phyloP scores from a whole-genome alignment of 441 rosid genomes.

The Aquilaria agallochum region DNA sequence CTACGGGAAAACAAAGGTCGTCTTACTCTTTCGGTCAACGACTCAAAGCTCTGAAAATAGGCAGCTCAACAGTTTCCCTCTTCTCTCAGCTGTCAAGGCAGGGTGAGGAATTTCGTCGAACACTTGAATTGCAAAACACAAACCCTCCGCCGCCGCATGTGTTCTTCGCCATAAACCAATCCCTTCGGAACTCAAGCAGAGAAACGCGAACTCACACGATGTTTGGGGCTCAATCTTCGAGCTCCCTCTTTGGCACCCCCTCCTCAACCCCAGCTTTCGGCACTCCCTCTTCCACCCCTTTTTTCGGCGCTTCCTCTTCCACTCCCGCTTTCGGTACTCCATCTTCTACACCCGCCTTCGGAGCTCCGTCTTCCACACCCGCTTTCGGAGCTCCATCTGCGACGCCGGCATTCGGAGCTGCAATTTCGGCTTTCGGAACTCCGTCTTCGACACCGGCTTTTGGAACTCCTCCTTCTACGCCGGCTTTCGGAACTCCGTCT shows the following conservation, averaged over 20 bases:
- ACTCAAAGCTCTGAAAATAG: not conserved
- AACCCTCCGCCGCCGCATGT: too few species aligned
- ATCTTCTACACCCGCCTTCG: constrained; percentile 46
- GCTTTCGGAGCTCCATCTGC: constrained; percentile 49
- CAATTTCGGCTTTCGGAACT: constrained; percentile 47
- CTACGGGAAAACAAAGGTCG: too few species aligned
- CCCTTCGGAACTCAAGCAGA: constrained; percentile 24
- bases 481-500: constrained; percentile 44
- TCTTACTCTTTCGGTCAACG: too few species aligned
- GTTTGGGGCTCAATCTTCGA: constrained; percentile 43
- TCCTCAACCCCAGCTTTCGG: constrained; percentile 46
- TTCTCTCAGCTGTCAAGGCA: not conserved
- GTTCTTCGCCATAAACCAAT: too few species aligned
- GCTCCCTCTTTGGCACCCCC: constrained; percentile 50
- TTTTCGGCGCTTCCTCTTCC: constrained; percentile 44
- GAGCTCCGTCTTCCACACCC: constrained; percentile 29
- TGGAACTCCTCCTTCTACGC: constrained; percentile 44
- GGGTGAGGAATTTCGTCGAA: constrained; percentile 9
- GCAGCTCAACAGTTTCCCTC: not conserved
- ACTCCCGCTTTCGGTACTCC: constrained; percentile 38
- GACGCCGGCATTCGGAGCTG: constrained; percentile 46
- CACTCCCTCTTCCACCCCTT: constrained; percentile 39
- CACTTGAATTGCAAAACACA: constrained; percentile 10
- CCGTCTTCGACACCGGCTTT: constrained; percentile 52
- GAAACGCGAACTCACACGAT: constrained; percentile 10